Conservation (phyloP, 495 filamentous ascomycete genomes). For the Penicillium steckii region DNA sequence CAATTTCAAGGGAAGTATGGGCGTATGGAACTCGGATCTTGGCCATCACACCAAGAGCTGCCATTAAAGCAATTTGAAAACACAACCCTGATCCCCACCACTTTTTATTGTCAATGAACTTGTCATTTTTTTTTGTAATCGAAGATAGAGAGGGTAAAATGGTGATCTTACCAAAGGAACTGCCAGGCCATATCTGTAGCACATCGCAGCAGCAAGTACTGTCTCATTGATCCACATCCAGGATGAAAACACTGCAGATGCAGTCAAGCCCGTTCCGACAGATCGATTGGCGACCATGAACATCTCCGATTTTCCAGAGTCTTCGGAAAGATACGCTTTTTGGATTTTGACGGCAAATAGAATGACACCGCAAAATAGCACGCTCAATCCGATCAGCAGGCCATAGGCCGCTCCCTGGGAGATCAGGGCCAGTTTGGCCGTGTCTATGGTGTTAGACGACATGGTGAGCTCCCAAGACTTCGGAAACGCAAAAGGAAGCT, state of each 20-base stretch:
- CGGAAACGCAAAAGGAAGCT: neutral
- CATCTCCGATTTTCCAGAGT: conserved; percentile 50
- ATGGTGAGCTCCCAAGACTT: neutral
- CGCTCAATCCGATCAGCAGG: conserved; percentile 41
- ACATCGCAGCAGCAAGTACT: conserved; percentile 37
- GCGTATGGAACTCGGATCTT: conserved; percentile 53
- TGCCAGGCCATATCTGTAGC: conserved; percentile 39
- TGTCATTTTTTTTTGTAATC: too few relatives aligned
- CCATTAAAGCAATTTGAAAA: conserved; percentile 43
- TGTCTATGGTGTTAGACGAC: conserved; percentile 52
- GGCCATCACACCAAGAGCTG: conserved; percentile 37
- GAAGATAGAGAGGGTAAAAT: too few relatives aligned
- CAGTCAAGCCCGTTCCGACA: conserved; percentile 48
- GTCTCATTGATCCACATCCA: conserved; percentile 53
- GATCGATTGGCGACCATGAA: conserved; percentile 53
- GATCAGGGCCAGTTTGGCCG: conserved; percentile 25
- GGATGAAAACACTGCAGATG: conserved; percentile 47
- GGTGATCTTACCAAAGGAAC: conserved; percentile 34
- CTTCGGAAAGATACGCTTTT: conserved; percentile 42
- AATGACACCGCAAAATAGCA: conserved; percentile 43
- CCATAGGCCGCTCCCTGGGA: conserved; percentile 46
- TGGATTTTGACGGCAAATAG: conserved; percentile 41
- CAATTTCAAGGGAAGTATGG: conserved; percentile 55
- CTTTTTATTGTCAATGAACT: neutral
- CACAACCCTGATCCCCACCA: conserved; percentile 43